These are phyloP conservation scores for Rubia balearica DNA, from an alignment of 305 asterid species.

Conservation along the genomic window DNA sequence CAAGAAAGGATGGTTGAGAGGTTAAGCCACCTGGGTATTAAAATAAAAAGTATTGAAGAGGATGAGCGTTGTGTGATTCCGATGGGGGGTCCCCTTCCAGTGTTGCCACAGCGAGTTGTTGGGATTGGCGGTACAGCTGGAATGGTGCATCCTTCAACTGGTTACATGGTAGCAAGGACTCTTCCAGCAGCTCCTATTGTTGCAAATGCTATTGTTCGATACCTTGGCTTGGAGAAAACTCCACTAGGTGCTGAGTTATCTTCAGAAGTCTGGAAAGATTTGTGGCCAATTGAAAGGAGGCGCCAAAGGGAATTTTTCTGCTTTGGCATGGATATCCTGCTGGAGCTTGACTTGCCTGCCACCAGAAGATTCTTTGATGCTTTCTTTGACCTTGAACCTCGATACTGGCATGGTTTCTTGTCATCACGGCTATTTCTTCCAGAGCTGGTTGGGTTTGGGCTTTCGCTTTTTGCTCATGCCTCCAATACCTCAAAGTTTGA, in stretches of 20 bases:
- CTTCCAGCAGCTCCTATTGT: slow-evolving; percentile 89
- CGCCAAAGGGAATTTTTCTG: slow-evolving; percentile 95
- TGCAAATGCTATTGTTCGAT: slow-evolving; percentile 72
- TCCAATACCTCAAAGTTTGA: slow-evolving; percentile 74
- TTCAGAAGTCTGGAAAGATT: slow-evolving; percentile 74
- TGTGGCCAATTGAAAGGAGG: slow-evolving; percentile 96
- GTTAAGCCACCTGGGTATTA: slow-evolving; percentile 68
- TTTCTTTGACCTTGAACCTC: slow-evolving; percentile 83
- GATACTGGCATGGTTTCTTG: slow-evolving; percentile 94
- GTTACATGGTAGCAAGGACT: slow-evolving; percentile 97
- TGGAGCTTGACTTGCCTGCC: slow-evolving; percentile 74
- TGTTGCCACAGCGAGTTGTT: slow-evolving; percentile 81
- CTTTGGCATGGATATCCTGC: slow-evolving; percentile 88
- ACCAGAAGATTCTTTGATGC: slow-evolving; percentile 86
- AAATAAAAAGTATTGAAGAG: slow-evolving; percentile 80
- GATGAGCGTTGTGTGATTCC: slow-evolving; percentile 92
- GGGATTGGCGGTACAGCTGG: slow-evolving; percentile 99
- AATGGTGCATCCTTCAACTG: slow-evolving; percentile 98
- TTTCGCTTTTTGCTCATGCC: slow-evolving; percentile 70
- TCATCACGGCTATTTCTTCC: slow-evolving; percentile 89
- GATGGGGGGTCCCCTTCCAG: slow-evolving; percentile 97
- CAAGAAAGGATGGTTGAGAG: slow-evolving; percentile 92
- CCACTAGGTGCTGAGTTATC: slow-evolving; percentile 51
- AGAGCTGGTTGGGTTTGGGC: slow-evolving; percentile 65
- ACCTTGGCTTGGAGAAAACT: slow-evolving; percentile 43